phyloP scores from a whole-genome alignment of 1,139 yeast genomes.

The Yamadazyma dushanensis region DNA sequence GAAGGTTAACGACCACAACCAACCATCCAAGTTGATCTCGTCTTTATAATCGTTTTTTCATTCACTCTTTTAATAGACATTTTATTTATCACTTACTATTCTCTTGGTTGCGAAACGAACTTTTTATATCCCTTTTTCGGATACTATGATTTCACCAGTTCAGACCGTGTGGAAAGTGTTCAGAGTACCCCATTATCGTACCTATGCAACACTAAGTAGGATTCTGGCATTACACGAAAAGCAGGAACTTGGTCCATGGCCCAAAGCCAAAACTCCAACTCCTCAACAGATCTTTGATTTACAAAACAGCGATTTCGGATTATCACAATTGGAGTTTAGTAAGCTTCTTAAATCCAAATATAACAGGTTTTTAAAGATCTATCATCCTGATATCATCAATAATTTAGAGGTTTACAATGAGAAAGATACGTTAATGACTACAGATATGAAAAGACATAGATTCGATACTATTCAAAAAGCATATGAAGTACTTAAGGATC shows the following conservation, averaged over 20 bases:
- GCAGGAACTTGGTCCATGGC: constrained; percentile 52
- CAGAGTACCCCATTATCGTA: not conserved
- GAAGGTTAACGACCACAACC: constrained; percentile 20
- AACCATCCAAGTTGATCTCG: constrained; percentile 23
- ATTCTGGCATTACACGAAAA: constrained; percentile 20
- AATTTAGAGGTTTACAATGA: constrained; percentile 26
- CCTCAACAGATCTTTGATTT: constrained; percentile 76
- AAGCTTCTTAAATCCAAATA: constrained; percentile 54
- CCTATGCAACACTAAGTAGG: constrained; percentile 13
- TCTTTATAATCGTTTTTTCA: constrained; percentile 13
- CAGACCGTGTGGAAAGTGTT: no score
- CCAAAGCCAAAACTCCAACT: constrained; percentile 54
- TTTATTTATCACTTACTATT: no score
- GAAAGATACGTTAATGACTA: constrained; percentile 28
- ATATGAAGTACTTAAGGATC: constrained; percentile 66
- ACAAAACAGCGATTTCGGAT: constrained; percentile 17
- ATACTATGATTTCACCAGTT: no score
- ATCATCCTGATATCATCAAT: constrained; percentile 77
- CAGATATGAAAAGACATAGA: constrained; percentile 50
- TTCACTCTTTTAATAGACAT: not conserved
- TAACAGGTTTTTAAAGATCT: constrained; percentile 67
- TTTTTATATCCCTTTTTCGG: constrained; percentile 1
- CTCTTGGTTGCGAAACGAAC: not conserved
- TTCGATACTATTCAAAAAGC: constrained; percentile 75
- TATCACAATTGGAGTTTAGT: constrained; percentile 36